A percentile compares a stretch with the other conserved stretches of the same genome.
Conservation (phyloP, 2,329 filamentous ascomycete genomes). For the Ceratocystis cubensis region DNA sequence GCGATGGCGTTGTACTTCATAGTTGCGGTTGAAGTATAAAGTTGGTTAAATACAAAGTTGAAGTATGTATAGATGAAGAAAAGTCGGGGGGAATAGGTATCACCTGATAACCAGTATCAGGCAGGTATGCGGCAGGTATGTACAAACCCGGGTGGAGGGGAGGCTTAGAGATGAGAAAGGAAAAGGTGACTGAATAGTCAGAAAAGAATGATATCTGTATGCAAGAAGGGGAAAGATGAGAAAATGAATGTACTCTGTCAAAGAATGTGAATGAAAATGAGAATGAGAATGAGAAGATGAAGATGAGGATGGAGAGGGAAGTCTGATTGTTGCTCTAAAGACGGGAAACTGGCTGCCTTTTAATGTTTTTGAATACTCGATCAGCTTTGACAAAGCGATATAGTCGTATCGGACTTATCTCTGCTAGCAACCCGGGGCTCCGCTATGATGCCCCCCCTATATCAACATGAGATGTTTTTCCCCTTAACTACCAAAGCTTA, state of each 20-base stretch:
- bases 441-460: too few species aligned
- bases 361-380: background rate
- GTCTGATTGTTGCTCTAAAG: background rate
- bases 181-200: background rate
- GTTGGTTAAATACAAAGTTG: too few species aligned
- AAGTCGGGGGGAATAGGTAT: background rate
- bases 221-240: background rate
- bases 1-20: constrained; percentile 19
- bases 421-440: too few species aligned
- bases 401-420: too few species aligned
- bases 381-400: too few species aligned
- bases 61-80: background rate
- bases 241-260: constrained; percentile 7
- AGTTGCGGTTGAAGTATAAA: background rate
- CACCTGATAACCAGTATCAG: background rate
- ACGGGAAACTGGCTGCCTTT: background rate
- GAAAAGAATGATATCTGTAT: too few species aligned
- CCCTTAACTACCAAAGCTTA: too few species aligned
- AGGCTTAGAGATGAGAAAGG: background rate
- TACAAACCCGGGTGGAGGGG: background rate
- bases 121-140: too few species aligned
- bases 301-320: background rate
- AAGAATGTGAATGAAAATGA: background rate
- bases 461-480: too few species aligned
- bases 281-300: background rate